Evolutionary conservation across 2,329 filamentous ascomycete genomes (phyloP).

Genomic region (Penicillium sp.): DNA sequence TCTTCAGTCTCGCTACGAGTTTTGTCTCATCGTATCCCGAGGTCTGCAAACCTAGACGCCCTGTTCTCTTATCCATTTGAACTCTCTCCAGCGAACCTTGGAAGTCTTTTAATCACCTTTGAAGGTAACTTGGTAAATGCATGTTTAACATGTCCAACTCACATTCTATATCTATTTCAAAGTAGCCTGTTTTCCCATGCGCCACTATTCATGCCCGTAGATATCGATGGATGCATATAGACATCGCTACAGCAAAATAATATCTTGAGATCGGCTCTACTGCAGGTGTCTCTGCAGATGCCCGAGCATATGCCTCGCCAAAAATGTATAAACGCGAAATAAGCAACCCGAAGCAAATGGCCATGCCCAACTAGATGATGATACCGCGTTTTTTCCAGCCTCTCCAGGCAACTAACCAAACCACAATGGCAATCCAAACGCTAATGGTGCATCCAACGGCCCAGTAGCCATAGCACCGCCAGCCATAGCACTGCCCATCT

Average conservation of each 20-base stretch:
- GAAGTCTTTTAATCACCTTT: too few relatives aligned
- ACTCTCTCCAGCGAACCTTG: too few relatives aligned
- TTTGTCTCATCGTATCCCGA: too few relatives aligned
- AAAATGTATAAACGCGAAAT: neutral
- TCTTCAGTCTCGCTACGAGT: too few relatives aligned
- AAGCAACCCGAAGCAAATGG: neutral
- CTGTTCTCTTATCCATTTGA: too few relatives aligned
- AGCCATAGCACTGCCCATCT: conserved; percentile 70
- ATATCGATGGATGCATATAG: too few relatives aligned
- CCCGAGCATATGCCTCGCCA: neutral
- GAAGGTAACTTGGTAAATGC: too few relatives aligned
- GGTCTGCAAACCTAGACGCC: too few relatives aligned
- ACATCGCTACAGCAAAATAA: neutral
- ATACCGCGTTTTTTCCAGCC: conserved; percentile 76
- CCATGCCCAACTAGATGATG: conserved; percentile 48
- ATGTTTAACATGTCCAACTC: too few relatives aligned
- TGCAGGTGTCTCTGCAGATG: neutral
- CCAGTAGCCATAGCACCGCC: conserved; percentile 83
- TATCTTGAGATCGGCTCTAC: neutral
- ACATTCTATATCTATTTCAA: too few relatives aligned
- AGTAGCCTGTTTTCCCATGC: too few relatives aligned
- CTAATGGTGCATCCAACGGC: conserved; percentile 66
- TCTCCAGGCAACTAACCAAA: conserved; percentile 78
- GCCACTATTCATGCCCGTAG: too few relatives aligned
- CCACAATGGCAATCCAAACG: conserved; percentile 68